Conservation (phyloP, 495 filamentous ascomycete genomes). For the Penicillium coffeae region DNA sequence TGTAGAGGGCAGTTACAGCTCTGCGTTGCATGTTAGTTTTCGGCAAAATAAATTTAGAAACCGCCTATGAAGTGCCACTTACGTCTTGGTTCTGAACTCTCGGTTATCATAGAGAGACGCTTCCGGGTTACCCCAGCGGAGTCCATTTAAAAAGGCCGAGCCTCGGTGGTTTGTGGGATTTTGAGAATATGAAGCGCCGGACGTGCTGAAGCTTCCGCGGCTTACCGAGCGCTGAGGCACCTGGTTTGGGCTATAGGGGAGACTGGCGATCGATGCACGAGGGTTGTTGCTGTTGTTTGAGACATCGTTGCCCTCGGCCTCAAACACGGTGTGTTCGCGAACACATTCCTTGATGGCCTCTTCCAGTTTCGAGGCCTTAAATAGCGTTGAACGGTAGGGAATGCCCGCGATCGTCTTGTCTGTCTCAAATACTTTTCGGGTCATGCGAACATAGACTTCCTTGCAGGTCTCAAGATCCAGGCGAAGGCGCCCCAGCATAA, state of each 20-base stretch:
- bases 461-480: slow-evolving; percentile 95
- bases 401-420: slow-evolving; percentile 97
- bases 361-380: slow-evolving; percentile 93
- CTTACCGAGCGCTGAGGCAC: slow-evolving; percentile 44
- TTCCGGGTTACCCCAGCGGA: slow-evolving; percentile 55
- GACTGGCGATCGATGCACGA: slow-evolving; percentile 34
- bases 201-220: slow-evolving; percentile 41
- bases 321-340: slow-evolving; percentile 75
- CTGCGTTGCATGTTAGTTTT: slow-evolving; percentile 38
- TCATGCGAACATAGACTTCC: slow-evolving; percentile 91
- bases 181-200: slow-evolving; percentile 27
- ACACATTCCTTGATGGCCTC: slow-evolving; percentile 92
- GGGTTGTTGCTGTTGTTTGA: slow-evolving; percentile 22
- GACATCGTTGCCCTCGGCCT: slow-evolving; percentile 73
- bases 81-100: slow-evolving; percentile 90
- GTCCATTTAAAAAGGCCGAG: slow-evolving; percentile 40
- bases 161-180: slow-evolving; percentile 27
- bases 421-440: slow-evolving; percentile 89
- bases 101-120: slow-evolving; percentile 74
- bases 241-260: slow-evolving; percentile 34
- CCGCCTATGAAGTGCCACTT: slow-evolving; percentile 31
- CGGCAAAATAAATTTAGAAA: not conserved
- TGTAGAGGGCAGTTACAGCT: slow-evolving; percentile 87
- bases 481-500: slow-evolving; percentile 91
- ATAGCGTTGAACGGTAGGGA: slow-evolving; percentile 86